Base-by-base conservation (phyloP, 2,329 filamentous ascomycete species). In the Diaporthe amygdali region DNA sequence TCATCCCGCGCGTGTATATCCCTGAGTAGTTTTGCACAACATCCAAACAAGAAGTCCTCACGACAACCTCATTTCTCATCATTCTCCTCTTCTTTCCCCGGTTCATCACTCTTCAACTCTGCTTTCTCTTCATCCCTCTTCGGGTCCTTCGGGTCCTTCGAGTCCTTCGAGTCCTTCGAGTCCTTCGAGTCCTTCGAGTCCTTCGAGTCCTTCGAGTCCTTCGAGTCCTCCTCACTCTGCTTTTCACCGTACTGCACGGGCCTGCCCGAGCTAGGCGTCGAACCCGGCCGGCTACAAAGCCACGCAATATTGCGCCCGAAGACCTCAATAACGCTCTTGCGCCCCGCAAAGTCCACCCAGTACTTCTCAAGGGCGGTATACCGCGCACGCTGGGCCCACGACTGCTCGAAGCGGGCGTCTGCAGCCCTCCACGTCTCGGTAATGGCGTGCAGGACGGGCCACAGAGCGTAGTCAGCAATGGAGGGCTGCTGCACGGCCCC, bases 401-500 rank as follows among this genome's bases (percentile, higher is more conserved):
- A 49, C 32, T 59, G 41, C 44, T 51, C 52, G 32, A 41, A 59
- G 0, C 74, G 74, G 2, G 77, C 78, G 5, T 76, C 51, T 1
- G 77, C 79, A 5, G 76, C 44, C 3, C 80, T 82, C 69, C 77
- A 77, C 25, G 80, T 78, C 17, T 78, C 72, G 10, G 82, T 77
- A 25, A 89, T 81, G 39, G 82, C 81, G 70, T 88, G 79, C 71
- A 91, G 74, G 17, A 89, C 82, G 0, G 89, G 88, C 86, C 87
- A 90, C 4, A 90, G 76, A 0, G 87, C 87, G 76, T 86, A 91
- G 77, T 91, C 89, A 0, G 85, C 84, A 2, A 90, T 76, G 2
- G 82, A 81, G 0, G 84, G 75, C 14, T 74, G 74, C 3, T 56
- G 47, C 32, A 76, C 70, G 0, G 44, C 44, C 27, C 30, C 46